Conservation (phyloP, 768 basidiomycete genomes). For the Lyophyllum decastes region DNA sequence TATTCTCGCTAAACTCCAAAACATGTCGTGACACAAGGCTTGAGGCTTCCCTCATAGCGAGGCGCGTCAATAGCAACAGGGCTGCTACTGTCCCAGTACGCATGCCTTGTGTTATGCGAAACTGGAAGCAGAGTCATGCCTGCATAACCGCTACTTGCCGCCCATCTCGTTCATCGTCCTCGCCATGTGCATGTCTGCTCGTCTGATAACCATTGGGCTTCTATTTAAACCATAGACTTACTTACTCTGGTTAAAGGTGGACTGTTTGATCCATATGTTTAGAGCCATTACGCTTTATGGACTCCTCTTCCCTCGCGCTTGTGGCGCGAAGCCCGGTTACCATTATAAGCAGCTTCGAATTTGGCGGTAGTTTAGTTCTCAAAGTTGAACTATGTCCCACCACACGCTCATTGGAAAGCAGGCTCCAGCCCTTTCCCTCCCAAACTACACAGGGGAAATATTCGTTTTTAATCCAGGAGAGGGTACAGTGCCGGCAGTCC, state of each 20-base stretch:
- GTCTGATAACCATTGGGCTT: background rate
- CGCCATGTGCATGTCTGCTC: background rate
- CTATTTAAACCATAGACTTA: background rate
- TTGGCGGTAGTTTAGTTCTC: background rate
- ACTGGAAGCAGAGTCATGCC: background rate
- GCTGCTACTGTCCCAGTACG: background rate
- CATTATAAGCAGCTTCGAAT: background rate
- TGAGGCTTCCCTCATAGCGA: background rate
- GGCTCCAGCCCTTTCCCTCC: conserved; percentile 68
- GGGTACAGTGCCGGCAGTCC: conserved; percentile 57
- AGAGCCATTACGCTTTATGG: conserved; percentile 4
- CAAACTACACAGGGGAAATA: conserved; percentile 59
- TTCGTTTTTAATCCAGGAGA: conserved; percentile 63
- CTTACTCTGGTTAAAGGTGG: background rate
- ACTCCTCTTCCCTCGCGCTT: background rate
- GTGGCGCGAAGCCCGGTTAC: background rate
- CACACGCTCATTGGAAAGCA: conserved; percentile 59
- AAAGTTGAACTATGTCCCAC: conserved; percentile 34
- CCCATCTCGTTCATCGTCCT: background rate
- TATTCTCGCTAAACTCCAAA: too few species aligned
- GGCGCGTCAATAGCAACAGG: background rate
- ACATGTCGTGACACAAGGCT: background rate
- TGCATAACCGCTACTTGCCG: background rate
- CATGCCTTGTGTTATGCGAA: background rate
- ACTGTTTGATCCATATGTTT: background rate